Base-by-base conservation (phyloP, 2,329 filamentous ascomycete genomes). In the Fusarium armeniacum region DNA sequence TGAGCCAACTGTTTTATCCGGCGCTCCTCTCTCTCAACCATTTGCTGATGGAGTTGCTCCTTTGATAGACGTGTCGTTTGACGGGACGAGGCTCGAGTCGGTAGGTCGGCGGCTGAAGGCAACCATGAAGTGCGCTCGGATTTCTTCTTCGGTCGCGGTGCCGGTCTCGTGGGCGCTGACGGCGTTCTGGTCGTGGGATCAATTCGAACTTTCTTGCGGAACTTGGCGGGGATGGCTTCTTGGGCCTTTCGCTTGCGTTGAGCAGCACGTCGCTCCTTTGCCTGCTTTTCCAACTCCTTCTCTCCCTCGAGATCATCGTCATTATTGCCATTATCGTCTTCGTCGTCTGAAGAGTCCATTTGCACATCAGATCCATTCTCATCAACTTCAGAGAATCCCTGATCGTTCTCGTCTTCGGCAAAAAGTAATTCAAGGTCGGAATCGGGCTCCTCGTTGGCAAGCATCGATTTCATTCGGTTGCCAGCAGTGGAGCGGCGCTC, bases 261-360 rank as follows among this genome's bases (percentile, higher is more conserved):
- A 5, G 86, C 88, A 61, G 85, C 80, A 73, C 84, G 87, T 73
- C 91, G 91, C 62, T 87, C 89, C 71, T 89, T 90, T 61, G 91
- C 93, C 73, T 91, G 88, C 69, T 88, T 90, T 80, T 96, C 90
- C 57, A 99, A 79, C 80, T 97, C 93, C 74, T 90, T 91, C 81
- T 99, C 96, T 35, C 96, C 96, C 59, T 93, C 92, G 6, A 96
- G 79, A 43, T 97, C 93, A 70, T 96, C 86, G 30, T 77, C 78
- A 57, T 79, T 81, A 38, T 91, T 84, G 26, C 74, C 71, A 61
- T 93, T 91, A 64, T 97, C 93, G 50, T 96, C 93, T 47, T 94
- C 91, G 69, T 93, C 92, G 0, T 90, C 93, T 0, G 93, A 97
- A 16, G 92, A 94, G 75, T 97, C 93, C 83, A 98, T 91, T 47